These are phyloP conservation scores for Lodderomyces margitis DNA, from an alignment of 1,139 yeast species.

Conservation along the genomic window DNA sequence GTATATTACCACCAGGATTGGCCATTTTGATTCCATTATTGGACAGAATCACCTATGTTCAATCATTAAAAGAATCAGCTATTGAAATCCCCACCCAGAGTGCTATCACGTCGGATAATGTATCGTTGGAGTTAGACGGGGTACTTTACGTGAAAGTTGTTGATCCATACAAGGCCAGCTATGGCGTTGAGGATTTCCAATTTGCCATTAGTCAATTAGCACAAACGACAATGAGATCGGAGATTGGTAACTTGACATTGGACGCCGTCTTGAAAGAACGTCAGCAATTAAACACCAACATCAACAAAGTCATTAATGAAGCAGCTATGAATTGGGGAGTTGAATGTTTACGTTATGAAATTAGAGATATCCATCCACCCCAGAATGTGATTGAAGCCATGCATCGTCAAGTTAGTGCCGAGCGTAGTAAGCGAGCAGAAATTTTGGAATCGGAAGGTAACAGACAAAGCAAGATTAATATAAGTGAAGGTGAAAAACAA, in stretches of 20 bases:
- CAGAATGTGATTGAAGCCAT: conserved; percentile 82
- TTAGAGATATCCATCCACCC: conserved; percentile 88
- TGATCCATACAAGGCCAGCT: conserved; percentile 83
- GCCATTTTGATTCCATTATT: conserved; percentile 70
- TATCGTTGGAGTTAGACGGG: conserved; percentile 81
- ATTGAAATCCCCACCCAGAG: conserved; percentile 81
- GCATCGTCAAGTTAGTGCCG: conserved; percentile 89
- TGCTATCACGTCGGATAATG: conserved; percentile 86
- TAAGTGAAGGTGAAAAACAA: conserved; percentile 79
- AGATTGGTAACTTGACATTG: conserved; percentile 77
- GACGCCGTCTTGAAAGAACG: conserved; percentile 79
- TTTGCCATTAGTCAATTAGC: conserved; percentile 85
- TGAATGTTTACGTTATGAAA: conserved; percentile 79
- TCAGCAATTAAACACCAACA: conserved; percentile 67
- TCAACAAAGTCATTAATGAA: conserved; percentile 76
- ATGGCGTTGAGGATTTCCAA: conserved; percentile 86
- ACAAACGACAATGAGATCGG: conserved; percentile 88
- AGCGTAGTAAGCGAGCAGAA: conserved; percentile 82
- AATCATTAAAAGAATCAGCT: conserved; percentile 78
- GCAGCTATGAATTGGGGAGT: conserved; percentile 86
- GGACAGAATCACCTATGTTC: conserved; percentile 78
- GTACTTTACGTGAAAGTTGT: conserved; percentile 73
- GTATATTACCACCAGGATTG: conserved; percentile 74
- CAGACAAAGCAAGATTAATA: conserved; percentile 73
- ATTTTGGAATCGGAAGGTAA: conserved; percentile 85